Evolutionary conservation across 352 stramenopile genomes (phyloP), one percentile per base, ranked within the genome.

Genomic region (Phytophthora agathidicida): DNA sequence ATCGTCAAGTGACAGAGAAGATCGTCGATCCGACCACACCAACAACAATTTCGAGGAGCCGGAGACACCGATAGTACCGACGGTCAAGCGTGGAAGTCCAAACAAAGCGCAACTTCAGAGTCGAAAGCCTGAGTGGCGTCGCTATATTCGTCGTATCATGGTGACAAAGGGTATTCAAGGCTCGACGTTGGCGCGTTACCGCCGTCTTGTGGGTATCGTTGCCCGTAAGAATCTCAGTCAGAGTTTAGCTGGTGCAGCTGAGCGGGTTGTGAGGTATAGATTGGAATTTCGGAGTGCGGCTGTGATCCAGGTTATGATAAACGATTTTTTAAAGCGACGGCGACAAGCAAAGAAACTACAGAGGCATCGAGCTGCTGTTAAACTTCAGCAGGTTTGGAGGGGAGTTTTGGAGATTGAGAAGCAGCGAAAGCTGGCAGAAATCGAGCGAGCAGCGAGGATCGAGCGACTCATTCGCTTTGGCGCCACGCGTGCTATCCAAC

Each of bases 121-220:
- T 33, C 55, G 49, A 16, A 41, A 44, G 20, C 47, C 62, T 2
- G 55, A 67, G 24, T 63, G 48, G 55, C 33, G 22, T 24, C 24
- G 48, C 7, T 67, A 67, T n/a, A 71, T 67, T 19, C 62, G 49
- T 41, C 55, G 55, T 2, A 57, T 61, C 17, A 66, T 62, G 51
- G 30, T 70, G 58, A 66, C 51, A 5, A 61, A 54, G n/a, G 54
- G 60, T 0, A 65, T 73, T 24, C 31, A 41, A 33, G 67, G 67
- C n/a, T 75, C 71, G 6, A 80, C 71, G 3, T 45, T 74, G 19
- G 71, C 71, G 5, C 53, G 67, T 19, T 80, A 75, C 45, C 71
- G 71, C 31, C 67, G 71, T 48, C 50, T 80, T 23, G 71, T 80
- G 7, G 71, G 71, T 1, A 75, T 59, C 22, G 58, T 72, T 13